Evolutionary conservation across 192 early-diverging fungal species (phyloP).

Genomic region (Irineochytrium annulatum): DNA sequence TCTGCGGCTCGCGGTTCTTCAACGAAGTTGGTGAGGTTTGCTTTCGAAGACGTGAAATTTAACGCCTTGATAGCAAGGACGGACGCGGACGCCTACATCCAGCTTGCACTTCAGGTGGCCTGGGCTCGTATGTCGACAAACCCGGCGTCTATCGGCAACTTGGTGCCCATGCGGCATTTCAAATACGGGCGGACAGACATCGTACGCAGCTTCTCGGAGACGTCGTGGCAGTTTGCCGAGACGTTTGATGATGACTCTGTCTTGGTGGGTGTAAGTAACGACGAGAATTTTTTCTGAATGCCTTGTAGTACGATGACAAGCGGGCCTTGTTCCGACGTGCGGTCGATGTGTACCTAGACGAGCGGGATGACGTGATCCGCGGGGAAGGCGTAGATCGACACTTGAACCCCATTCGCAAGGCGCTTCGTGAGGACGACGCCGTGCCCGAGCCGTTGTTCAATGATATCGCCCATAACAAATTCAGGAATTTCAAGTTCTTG

Average conservation of each 20-base stretch:
- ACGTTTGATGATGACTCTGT: slow-evolving; percentile 71
- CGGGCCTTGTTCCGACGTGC: slow-evolving; percentile 38
- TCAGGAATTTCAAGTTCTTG: not conserved
- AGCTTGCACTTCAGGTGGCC: slow-evolving; percentile 83
- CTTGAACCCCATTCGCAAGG: slow-evolving; percentile 43
- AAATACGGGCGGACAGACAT: slow-evolving; percentile 85
- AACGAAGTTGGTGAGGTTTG: slow-evolving; percentile 57
- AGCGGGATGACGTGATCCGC: slow-evolving; percentile 67
- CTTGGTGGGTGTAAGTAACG: slow-evolving; percentile 26
- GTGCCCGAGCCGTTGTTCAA: not conserved
- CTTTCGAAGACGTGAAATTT: slow-evolving; percentile 6
- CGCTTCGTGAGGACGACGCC: not conserved
- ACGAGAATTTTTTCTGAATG: not conserved
- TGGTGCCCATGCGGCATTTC: slow-evolving; percentile 36
- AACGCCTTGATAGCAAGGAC: slow-evolving; percentile 22
- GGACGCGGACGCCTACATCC: slow-evolving; percentile 84
- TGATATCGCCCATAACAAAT: not conserved
- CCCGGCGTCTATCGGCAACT: slow-evolving; percentile 39
- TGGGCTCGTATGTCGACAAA: slow-evolving; percentile 70
- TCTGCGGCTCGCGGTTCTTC: slow-evolving; percentile 81
- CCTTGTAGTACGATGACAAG: slow-evolving; percentile 49
- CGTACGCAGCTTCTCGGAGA: slow-evolving; percentile 66
- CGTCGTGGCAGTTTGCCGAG: slow-evolving; percentile 70
- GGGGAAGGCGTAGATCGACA: slow-evolving; percentile 89
- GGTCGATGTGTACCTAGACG: slow-evolving; percentile 53